Base-by-base conservation (phyloP, 2,329 filamentous ascomycete species). In the Drechslerella stenobrocha region DNA sequence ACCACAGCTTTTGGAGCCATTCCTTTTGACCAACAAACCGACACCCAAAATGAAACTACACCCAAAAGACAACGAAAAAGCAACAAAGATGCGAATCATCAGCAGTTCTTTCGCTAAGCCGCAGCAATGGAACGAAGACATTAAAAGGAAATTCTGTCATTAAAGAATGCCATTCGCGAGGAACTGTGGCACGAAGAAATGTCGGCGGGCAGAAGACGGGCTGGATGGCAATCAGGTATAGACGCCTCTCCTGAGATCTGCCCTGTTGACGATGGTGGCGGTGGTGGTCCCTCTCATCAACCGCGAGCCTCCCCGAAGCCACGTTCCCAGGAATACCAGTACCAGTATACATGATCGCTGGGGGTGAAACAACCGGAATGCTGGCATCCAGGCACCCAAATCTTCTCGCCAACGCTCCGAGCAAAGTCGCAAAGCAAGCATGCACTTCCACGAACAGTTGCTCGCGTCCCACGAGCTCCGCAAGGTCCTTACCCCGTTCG, bases 391-490 rank as follows among this genome's bases (percentile, higher is more conserved):
- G 47, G 24, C 63, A 72, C 15, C 72, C 72, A 50, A 72, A 73
- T 35, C 71, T 67, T 46, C 70, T 72, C 35, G 71, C 70, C 30
- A 73, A 64, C 28, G 65, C 70, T 23, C 70, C 78, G 52, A 87
- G 76, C 37, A 87, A 77, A 73, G 81, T 80, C 23, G 87, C 85
- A 73, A 87, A 87, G 70, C 80, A 80, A 35, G 80, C 77, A 74
- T 87, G 85, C 66, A 87, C 76, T 76, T 86, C 82, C 58, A 87
- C 82, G 71, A 87, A 87, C 72, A 87, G 85, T 73, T 87, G 84
- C 2, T 85, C 84, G 71, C 83, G 77, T 18, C 85, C 85, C 24
- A 86, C 83, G 37, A 87, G 78, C 75, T 87, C 85, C 0, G 85
- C 83, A 48, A 87, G 76, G 1, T 85, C 84, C 37, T 83, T 80